A percentile compares a stretch with the other conserved stretches of the same genome.
Conservation (phyloP, 78 protist species). For the Dictyostelium discoideum region DNA sequence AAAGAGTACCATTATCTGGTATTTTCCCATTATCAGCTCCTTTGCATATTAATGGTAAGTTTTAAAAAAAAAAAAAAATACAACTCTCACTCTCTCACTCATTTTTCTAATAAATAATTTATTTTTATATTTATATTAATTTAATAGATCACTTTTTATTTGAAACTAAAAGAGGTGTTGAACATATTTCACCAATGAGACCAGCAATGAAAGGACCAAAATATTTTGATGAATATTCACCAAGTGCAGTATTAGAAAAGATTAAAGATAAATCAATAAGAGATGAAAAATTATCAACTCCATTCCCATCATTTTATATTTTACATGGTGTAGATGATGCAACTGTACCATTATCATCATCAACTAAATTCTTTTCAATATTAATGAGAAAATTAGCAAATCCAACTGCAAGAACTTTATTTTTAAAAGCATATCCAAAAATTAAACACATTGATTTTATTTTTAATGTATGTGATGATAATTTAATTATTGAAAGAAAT, state of each 20-base stretch:
- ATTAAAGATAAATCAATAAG: conserved; percentile 2
- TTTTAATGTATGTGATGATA: background rate
- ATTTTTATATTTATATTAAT: too few species aligned
- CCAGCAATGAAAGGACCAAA: conserved; percentile 33
- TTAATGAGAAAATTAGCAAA: background rate
- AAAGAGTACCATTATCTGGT: background rate
- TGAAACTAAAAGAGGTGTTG: conserved; percentile 46
- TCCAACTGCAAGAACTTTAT: background rate
- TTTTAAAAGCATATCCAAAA: conserved; percentile 11
- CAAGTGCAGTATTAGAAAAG: background rate
- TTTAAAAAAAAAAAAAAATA: background rate
- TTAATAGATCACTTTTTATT: conserved; percentile 37
- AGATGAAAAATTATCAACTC: background rate
- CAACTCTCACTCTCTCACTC: too few species aligned
- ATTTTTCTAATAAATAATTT: too few species aligned
- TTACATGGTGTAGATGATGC: conserved; percentile 22
- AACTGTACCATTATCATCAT: conserved; percentile 23
- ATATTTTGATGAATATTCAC: conserved; percentile 35
- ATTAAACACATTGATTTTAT: conserved; percentile 36
- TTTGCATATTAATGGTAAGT: conserved; percentile 10
- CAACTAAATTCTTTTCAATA: background rate
- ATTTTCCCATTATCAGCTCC: background rate
- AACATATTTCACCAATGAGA: conserved; percentile 58
- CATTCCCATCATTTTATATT: conserved; percentile 18
- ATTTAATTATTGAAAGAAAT: background rate